Evolutionary conservation across 352 stramenopile genomes (phyloP).

Genomic region (Phytophthora tubulina): DNA sequence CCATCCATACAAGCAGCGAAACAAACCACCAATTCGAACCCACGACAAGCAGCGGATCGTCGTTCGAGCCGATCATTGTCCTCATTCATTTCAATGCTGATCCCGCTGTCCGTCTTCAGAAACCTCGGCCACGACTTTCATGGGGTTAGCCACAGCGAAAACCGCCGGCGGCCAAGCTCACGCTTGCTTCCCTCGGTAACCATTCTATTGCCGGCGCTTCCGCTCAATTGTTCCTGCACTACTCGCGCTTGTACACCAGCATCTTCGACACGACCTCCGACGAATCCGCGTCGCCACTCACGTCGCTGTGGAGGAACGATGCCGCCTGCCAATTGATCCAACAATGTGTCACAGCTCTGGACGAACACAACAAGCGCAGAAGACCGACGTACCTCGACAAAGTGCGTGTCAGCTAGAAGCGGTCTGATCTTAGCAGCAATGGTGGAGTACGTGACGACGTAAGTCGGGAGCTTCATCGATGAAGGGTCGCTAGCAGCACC

Average conservation of each 20-base stretch:
- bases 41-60: conserved; percentile 21
- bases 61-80: conserved; percentile 14
- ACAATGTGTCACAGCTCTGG: conserved; percentile 16
- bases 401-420: conserved; percentile 56
- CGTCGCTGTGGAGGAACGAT: conserved; percentile 75
- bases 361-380: background rate
- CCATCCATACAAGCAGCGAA: conserved; percentile 29
- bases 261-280: conserved; percentile 66
- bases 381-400: conserved; percentile 53
- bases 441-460: conserved; percentile 74
- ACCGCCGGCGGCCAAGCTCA: conserved; percentile 19
- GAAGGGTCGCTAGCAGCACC: conserved; percentile 26
- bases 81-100: conserved; percentile 30
- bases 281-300: conserved; percentile 76
- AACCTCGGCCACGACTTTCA: conserved; percentile 1
- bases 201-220: conserved; percentile 21
- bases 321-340: conserved; percentile 41
- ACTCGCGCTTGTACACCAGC: conserved; percentile 68
- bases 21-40: conserved; percentile 33
- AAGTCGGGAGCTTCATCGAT: conserved; percentile 57
- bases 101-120: conserved; percentile 19
- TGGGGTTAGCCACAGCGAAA: background rate
- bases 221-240: conserved; percentile 9
- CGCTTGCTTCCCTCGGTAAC: conserved; percentile 7
- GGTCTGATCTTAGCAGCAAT: conserved; percentile 56